phyloP scores from a whole-genome alignment of 164 flowering plant genomes.

The Berberis thunbergii region DNA sequence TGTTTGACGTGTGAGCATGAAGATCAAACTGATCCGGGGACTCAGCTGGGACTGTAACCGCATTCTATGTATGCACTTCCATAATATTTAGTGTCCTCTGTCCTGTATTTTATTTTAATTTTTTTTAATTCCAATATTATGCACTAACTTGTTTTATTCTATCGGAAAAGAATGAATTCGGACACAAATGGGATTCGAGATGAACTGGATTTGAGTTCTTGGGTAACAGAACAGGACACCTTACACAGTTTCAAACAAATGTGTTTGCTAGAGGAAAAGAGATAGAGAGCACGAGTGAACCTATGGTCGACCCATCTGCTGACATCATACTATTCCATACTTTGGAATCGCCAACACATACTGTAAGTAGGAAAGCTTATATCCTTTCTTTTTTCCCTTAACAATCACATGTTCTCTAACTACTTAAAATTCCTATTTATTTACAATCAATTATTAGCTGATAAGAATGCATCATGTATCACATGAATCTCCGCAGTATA shows the following conservation, averaged over 20 bases:
- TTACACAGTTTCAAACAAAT: constrained; percentile 86
- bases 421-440: no score
- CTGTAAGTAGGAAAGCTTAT: constrained; percentile 39
- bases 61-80: constrained; percentile 3
- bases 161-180: constrained; percentile 65
- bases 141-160: not conserved
- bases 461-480: no score
- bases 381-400: no score
- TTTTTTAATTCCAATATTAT: not conserved
- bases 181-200: constrained; percentile 56
- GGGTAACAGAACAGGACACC: constrained; percentile 86
- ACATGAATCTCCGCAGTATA: no score
- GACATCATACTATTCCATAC: constrained; percentile 60
- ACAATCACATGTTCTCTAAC: no score
- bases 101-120: not conserved
- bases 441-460: no score
- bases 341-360: constrained; percentile 60
- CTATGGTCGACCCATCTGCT: constrained; percentile 88
- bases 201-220: constrained; percentile 90
- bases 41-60: constrained; percentile 12
- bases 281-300: constrained; percentile 79
- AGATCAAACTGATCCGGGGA: constrained; percentile 14
- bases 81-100: not conserved
- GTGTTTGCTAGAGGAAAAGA: constrained; percentile 73
- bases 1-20: constrained; percentile 13